Percentiles rank a stretch among this genome's conserved stretches.
Conservation (phyloP, 225 moss, liverwort and hornwort genomes). For the Sphagnum contortum region DNA sequence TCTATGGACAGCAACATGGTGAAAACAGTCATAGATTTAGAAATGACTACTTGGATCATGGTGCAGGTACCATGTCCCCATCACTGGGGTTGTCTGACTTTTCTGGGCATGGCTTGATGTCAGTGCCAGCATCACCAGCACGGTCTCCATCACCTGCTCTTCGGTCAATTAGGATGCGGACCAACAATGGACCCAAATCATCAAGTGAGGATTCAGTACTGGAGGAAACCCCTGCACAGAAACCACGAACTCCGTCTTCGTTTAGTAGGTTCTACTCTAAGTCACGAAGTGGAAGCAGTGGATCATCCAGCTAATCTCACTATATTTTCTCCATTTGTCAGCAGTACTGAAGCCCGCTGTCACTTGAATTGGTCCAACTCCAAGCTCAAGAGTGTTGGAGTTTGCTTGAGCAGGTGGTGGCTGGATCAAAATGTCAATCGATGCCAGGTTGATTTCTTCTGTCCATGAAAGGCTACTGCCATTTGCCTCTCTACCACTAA, state of each 20-base stretch:
- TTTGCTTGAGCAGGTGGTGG: too few relatives aligned
- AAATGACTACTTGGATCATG: too few relatives aligned
- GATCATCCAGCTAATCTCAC: constrained; percentile 12
- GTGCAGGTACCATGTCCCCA: neutral
- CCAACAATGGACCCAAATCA: constrained; percentile 8
- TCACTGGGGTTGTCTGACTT: constrained; percentile 25
- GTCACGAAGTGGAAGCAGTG: constrained; percentile 34
- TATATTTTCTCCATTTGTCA: too few relatives aligned
- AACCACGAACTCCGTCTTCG: constrained; percentile 20
- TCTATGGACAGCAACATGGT: constrained; percentile 6
- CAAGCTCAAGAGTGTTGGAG: too few relatives aligned
- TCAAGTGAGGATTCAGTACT: neutral
- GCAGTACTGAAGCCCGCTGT: too few relatives aligned
- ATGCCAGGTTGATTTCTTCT: too few relatives aligned
- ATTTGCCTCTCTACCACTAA: too few relatives aligned
- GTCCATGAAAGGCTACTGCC: too few relatives aligned
- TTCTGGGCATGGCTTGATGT: constrained; percentile 10
- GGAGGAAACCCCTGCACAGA: constrained; percentile 23
- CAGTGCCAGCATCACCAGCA: constrained; percentile 27
- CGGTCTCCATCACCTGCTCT: constrained; percentile 15
- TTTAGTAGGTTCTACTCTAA: constrained; percentile 52
- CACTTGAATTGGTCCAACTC: too few relatives aligned
- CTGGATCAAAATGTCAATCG: too few relatives aligned
- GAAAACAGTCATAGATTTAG: neutral
- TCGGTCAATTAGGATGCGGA: constrained; percentile 19